Evolutionary conservation across 1,139 yeast species (phyloP).

Genomic region (Schwanniomyces etchellsii): DNA sequence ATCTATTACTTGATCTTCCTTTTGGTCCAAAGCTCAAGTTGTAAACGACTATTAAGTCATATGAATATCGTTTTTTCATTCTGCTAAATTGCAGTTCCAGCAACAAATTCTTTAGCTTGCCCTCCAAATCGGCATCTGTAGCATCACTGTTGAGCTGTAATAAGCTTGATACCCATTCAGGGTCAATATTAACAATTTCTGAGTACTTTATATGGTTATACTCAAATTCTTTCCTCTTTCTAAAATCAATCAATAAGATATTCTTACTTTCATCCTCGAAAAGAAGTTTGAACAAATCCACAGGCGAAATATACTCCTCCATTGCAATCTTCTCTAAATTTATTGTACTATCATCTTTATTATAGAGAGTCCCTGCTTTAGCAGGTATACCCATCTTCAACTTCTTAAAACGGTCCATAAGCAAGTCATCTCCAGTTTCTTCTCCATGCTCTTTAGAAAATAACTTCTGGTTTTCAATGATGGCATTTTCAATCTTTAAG

Average conservation of each 20-base stretch:
- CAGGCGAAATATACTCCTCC: conserved; percentile 21
- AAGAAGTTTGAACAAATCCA: conserved; percentile 16
- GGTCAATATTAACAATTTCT: conserved; percentile 67
- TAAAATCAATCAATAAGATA: conserved; percentile 57
- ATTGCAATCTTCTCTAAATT: conserved; percentile 12
- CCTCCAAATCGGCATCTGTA: conserved; percentile 58
- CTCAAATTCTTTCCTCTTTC: conserved; percentile 54
- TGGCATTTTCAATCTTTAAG: conserved; percentile 4
- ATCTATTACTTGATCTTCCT: conserved; percentile 20
- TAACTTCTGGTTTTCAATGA: neutral
- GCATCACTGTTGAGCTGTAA: conserved; percentile 24
- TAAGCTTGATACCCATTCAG: conserved; percentile 35
- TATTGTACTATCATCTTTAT: neutral
- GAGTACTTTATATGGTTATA: conserved; percentile 52
- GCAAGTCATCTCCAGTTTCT: conserved; percentile 12
- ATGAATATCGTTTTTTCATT: conserved; percentile 49
- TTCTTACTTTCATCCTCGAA: conserved; percentile 8
- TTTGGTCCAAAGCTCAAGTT: conserved; percentile 35
- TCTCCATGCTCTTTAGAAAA: neutral
- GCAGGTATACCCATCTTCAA: conserved; percentile 5
- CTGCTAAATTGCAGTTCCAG: conserved; percentile 47
- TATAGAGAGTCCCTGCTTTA: conserved; percentile 1
- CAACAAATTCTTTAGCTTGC: conserved; percentile 46
- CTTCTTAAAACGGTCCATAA: conserved; percentile 16
- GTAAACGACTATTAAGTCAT: conserved; percentile 59